Base-by-base conservation (phyloP, 2,329 filamentous ascomycete species). In the Fusarium pseudocircinatum region DNA sequence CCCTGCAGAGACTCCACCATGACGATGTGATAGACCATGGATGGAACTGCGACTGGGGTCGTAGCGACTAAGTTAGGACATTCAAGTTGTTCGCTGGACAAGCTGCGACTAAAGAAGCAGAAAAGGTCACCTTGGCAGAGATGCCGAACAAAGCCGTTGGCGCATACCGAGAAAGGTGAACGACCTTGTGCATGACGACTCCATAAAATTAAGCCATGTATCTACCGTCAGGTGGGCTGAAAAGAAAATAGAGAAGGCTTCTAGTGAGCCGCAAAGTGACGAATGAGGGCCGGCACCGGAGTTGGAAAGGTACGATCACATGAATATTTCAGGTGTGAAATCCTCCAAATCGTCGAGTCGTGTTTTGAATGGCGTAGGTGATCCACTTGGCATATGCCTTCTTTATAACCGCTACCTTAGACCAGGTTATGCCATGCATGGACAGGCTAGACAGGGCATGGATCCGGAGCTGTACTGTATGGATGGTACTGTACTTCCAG, bases 1-100 rank as follows among this genome's bases (percentile, higher is more conserved):
- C 72, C 72, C 72, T 75, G 66, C 53, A 73, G 54, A 15, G 44
- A 68, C 72, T 73, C 72, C 72, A 75, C 72, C 71, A 74, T 74
- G 71, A 74, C 71, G 71, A 74, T 58, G 49, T 37, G 63, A 58
- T 53, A 40, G 44, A 53, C 61, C 39, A 43, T 60, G 58, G 36
- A 60, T 39, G 58, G 53, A 34, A 57, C 34, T 47, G 37, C 59
- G 42, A 47, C 50, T 44, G 60, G 59, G 50, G 49, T 54, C 7
- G 43, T 22, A n/a, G n/a, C 30, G 39, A 46, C 39, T 37, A 37
- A 37, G 36, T 37, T 47, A 20, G 54, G 40, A 36, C 32, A 16
- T 36, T 37, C 43, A 32, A 34, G 40, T 63, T 30, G 60, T 70
- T 69, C 59, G 47, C 56, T 52, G 53, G 42, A 47, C 42, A 60